Conservation (phyloP, 2,329 filamentous ascomycete species). For the Colletotrichum spaethianum region DNA sequence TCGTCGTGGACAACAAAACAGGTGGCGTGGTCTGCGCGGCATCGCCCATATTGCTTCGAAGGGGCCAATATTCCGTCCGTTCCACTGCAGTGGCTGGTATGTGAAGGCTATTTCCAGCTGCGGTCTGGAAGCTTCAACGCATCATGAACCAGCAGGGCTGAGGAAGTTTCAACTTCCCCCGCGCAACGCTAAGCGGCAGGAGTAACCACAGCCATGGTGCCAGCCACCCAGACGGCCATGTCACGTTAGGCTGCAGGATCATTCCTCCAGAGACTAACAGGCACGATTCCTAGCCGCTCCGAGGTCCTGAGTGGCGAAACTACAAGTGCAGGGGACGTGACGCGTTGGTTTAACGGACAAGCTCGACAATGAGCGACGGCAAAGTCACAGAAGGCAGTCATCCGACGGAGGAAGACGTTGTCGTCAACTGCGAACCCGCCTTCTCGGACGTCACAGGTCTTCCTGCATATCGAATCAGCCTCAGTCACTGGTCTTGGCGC, state of each 20-base stretch:
- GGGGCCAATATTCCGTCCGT: not conserved
- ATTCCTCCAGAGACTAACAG: not conserved
- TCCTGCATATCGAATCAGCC: constrained; percentile 27
- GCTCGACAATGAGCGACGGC: not conserved
- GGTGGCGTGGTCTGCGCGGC: not conserved
- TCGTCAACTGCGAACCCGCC: not conserved
- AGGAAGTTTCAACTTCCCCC: not conserved
- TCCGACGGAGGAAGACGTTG: not conserved
- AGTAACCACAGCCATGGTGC: not conserved
- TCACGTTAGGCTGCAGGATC: not conserved
- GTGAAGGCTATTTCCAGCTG: not conserved
- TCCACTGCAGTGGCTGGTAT: constrained; percentile 4
- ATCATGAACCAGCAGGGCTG: not conserved
- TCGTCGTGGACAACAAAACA: not conserved
- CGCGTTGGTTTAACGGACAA: not conserved
- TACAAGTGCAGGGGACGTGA: not conserved
- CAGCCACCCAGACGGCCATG: constrained; percentile 16
- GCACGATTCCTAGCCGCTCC: not conserved
- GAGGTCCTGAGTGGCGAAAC: not conserved
- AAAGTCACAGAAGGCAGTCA: not conserved
- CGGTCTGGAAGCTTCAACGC: constrained; percentile 2
- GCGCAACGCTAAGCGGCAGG: not conserved
- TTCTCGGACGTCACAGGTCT: constrained; percentile 6
- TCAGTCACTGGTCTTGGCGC: constrained; percentile 19
- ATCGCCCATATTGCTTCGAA: not conserved